phyloP scores from a whole-genome alignment of 371 early-diverging fungal species.

The Lichtheimia ramosa region DNA sequence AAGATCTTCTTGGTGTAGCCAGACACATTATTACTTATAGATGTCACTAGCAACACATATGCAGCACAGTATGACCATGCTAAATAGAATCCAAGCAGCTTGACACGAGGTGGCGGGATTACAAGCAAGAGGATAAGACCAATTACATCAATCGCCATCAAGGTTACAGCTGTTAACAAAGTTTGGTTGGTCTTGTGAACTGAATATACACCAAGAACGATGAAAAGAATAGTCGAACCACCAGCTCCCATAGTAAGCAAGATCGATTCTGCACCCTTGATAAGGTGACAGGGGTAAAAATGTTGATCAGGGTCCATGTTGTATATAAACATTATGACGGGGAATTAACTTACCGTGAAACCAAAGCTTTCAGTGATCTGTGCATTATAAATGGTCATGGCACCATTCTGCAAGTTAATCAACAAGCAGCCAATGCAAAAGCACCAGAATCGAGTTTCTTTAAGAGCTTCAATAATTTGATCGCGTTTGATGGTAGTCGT shows the following conservation, averaged over 20 bases:
- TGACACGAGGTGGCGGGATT: slow-evolving; percentile 25
- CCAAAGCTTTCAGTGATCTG: slow-evolving; percentile 34
- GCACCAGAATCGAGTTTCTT: slow-evolving; percentile 35
- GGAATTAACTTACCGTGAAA: slow-evolving; percentile 25
- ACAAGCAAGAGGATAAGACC: slow-evolving; percentile 32
- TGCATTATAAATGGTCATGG: slow-evolving; percentile 32
- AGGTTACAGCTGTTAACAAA: slow-evolving; percentile 21
- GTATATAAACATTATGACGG: no score
- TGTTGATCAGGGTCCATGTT: background rate
- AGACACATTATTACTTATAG: slow-evolving; percentile 20
- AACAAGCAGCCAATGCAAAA: slow-evolving; percentile 27
- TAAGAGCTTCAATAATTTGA: slow-evolving; percentile 37
- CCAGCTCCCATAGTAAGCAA: slow-evolving; percentile 29
- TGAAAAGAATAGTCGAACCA: slow-evolving; percentile 29
- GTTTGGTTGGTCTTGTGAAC: slow-evolving; percentile 24
- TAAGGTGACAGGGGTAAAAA: background rate
- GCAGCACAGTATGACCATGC: slow-evolving; percentile 25
- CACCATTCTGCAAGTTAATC: slow-evolving; percentile 40
- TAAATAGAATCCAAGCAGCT: slow-evolving; percentile 32
- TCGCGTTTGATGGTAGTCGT: slow-evolving; percentile 31
- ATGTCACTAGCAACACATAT: slow-evolving; percentile 29
- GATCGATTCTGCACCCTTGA: slow-evolving; percentile 26
- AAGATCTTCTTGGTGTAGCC: slow-evolving; percentile 32
- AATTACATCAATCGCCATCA: slow-evolving; percentile 29
- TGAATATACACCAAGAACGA: slow-evolving; percentile 17